Evolutionary conservation across 2,329 filamentous ascomycete genomes (phyloP).

Genomic region (Arthrobotrys entomopaga): DNA sequence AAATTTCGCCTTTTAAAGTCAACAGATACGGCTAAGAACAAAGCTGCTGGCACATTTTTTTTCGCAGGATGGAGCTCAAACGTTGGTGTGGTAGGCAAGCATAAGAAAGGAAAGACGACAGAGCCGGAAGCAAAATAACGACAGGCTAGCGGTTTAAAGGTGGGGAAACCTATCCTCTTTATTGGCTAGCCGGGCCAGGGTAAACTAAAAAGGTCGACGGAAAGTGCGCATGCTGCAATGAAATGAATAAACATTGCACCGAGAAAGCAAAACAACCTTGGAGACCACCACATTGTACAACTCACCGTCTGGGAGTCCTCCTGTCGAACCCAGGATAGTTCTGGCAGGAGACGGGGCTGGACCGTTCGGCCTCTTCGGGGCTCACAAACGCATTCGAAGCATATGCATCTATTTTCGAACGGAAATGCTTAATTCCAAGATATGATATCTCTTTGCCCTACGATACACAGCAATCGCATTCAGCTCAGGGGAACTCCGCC

Average conservation of each 20-base stretch:
- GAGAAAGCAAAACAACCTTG: constrained; percentile 30
- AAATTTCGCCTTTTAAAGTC: constrained; percentile 52
- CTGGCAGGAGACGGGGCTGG: constrained; percentile 44
- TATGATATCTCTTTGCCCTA: constrained; percentile 43
- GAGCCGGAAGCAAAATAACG: constrained; percentile 46
- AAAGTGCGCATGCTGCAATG: constrained; percentile 30
- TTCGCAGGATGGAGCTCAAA: constrained; percentile 46
- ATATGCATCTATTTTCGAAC: constrained; percentile 20
- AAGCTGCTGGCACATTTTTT: constrained; percentile 47
- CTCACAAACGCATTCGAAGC: constrained; percentile 6
- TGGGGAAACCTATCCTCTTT: constrained; percentile 51
- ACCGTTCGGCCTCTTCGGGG: constrained; percentile 14
- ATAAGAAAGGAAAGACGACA: constrained; percentile 53
- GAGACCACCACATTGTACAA: constrained; percentile 45
- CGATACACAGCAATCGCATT: constrained; percentile 44
- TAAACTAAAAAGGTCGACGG: constrained; percentile 41
- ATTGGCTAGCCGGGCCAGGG: constrained; percentile 50
- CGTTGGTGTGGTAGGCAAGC: constrained; percentile 52
- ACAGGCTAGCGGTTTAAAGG: constrained; percentile 46
- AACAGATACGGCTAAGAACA: constrained; percentile 53
- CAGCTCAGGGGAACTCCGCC: constrained; percentile 29
- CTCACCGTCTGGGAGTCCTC: constrained; percentile 42
- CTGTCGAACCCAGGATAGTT: constrained; percentile 44
- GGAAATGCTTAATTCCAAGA: background rate
- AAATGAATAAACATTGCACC: constrained; percentile 34